A percentile compares a stretch with the other conserved stretches of the same genome.
Evolutionary conservation across 768 basidiomycete species (phyloP).

Genomic region (Megacollybia marginata): DNA sequence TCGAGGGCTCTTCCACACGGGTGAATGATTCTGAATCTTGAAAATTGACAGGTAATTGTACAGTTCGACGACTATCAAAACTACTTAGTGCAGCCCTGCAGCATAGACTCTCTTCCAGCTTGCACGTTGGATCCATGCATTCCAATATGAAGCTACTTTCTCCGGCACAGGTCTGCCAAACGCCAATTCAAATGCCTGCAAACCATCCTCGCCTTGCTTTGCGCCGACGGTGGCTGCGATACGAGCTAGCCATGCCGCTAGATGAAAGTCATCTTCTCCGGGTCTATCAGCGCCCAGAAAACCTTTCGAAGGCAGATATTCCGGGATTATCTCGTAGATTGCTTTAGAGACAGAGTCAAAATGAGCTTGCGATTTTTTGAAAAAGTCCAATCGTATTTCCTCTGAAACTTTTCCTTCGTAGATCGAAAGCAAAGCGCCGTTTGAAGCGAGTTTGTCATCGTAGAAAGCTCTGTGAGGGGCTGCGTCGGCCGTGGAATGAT

Average conservation of each 20-base stretch:
- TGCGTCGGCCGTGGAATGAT: constrained; percentile 24
- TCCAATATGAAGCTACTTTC: constrained; percentile 34
- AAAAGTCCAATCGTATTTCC: constrained; percentile 29
- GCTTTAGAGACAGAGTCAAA: constrained; percentile 30
- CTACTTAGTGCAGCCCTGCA: constrained; percentile 33
- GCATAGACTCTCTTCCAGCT: constrained; percentile 40
- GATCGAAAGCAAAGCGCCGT: constrained; percentile 32
- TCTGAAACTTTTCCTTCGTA: constrained; percentile 30
- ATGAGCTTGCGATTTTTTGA: constrained; percentile 27
- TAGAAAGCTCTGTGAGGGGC: constrained; percentile 36
- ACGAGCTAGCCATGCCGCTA: constrained; percentile 45
- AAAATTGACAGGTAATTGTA: constrained; percentile 1
- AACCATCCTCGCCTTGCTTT: constrained; percentile 26
- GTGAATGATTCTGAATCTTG: constrained; percentile 20
- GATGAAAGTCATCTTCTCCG: constrained; percentile 49
- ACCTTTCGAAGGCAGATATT: constrained; percentile 29
- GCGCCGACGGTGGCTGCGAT: constrained; percentile 32
- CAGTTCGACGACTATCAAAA: constrained; percentile 1
- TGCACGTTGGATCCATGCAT: constrained; percentile 34
- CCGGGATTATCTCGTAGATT: constrained; percentile 31
- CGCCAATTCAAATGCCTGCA: constrained; percentile 29
- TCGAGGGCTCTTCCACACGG: constrained; percentile 46
- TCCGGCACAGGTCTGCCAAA: constrained; percentile 27
- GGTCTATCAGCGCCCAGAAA: constrained; percentile 42
- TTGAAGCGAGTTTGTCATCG: constrained; percentile 29